Conservation (phyloP, 2,329 filamentous ascomycete species). For the Diaporthe citri region DNA sequence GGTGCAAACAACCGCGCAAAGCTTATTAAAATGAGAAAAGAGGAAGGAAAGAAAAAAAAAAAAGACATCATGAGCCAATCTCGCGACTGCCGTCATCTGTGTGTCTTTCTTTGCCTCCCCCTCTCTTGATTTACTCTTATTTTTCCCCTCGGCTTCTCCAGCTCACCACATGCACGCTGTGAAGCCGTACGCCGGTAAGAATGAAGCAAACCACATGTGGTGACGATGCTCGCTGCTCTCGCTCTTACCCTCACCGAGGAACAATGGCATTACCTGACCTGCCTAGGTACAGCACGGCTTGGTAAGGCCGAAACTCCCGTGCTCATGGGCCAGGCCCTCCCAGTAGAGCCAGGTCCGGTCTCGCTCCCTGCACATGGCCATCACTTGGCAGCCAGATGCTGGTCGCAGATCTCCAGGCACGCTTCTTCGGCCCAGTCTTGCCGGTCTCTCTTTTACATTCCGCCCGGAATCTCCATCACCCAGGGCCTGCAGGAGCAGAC, state of each 20-base stretch:
- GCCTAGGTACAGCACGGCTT: conserved; percentile 12
- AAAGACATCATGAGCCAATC: not conserved
- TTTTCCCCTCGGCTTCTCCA: not conserved
- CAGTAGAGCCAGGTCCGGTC: conserved; percentile 4
- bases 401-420: conserved; percentile 17
- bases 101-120: not conserved
- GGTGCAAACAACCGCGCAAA: conserved; percentile 3
- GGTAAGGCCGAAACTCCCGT: conserved; percentile 24
- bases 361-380: not conserved
- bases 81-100: conserved; percentile 10
- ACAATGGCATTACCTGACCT: not conserved
- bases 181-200: not conserved
- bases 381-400: conserved; percentile 6
- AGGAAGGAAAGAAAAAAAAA: not conserved
- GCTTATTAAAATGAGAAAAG: not conserved
- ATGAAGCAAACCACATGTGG: not conserved
- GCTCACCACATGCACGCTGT: not conserved
- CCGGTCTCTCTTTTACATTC: conserved; percentile 7
- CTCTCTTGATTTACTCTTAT: not conserved
- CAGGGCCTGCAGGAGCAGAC: conserved; percentile 10
- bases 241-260: conserved; percentile 7
- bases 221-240: not conserved
- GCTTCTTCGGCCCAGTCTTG: conserved; percentile 22
- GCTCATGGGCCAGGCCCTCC: conserved; percentile 1
- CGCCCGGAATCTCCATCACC: conserved; percentile 5